Evolutionary conservation across 164 flowering plant species (phyloP).

Genomic region (Cinnamomum micranthum): DNA sequence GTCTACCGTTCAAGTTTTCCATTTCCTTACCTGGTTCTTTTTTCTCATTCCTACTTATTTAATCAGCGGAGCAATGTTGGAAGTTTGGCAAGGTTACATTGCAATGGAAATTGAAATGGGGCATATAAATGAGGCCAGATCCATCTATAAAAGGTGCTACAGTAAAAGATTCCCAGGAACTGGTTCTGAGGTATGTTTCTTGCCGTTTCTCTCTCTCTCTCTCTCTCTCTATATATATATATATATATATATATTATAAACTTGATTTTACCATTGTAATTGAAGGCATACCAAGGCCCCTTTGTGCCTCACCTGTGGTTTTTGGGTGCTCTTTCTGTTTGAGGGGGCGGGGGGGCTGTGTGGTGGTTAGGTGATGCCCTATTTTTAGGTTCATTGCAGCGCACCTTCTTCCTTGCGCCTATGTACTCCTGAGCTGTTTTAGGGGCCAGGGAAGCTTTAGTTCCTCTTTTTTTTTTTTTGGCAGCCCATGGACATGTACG

Average conservation of each 20-base stretch:
- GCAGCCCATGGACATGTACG: too few species aligned
- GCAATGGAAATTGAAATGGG: conserved; percentile 72
- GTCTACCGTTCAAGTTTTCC: background rate
- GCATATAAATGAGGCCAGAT: conserved; percentile 73
- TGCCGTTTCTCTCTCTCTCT: background rate
- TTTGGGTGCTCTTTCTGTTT: too few species aligned
- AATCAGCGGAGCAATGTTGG: conserved; percentile 67
- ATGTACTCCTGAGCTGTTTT: too few species aligned
- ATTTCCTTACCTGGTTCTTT: background rate
- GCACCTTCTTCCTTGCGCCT: too few species aligned
- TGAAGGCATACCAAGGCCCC: too few species aligned
- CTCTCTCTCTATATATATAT: background rate
- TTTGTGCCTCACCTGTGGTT: too few species aligned
- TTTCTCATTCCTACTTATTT: conserved; percentile 1
- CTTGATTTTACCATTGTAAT: background rate
- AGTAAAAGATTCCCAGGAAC: conserved; percentile 70
- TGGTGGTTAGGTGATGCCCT: too few species aligned
- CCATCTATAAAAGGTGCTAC: conserved; percentile 82
- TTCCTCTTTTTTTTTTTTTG: too few species aligned
- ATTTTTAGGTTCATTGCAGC: too few species aligned
- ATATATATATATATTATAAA: background rate
- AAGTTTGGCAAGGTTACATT: conserved; percentile 80
- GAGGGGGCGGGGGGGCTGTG: too few species aligned
- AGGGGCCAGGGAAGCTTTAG: too few species aligned
- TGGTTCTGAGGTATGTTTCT: conserved; percentile 75